A percentile compares a stretch with the other conserved stretches of the same genome.
Evolutionary conservation across 108 stramenopile species (phyloP).

Genomic region (Halocafeteria seosinensis): DNA sequence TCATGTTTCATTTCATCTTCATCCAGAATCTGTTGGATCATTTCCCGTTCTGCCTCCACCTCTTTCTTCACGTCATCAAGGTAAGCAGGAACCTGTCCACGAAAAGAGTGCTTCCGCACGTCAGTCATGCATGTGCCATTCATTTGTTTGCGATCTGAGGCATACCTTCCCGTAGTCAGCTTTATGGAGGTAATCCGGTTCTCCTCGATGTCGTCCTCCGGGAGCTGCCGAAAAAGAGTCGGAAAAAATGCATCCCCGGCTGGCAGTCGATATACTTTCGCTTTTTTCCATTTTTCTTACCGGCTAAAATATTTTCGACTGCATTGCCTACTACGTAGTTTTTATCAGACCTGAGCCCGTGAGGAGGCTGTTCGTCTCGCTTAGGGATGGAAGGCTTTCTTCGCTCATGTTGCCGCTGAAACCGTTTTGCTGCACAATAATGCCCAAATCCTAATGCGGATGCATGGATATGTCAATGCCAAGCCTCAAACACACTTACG

Average conservation of each 20-base stretch:
- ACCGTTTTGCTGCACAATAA: not conserved
- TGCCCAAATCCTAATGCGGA: not conserved
- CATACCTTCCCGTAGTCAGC: conserved; percentile 61
- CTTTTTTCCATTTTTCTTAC: too few relatives aligned
- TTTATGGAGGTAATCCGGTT: conserved; percentile 38
- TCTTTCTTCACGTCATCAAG: conserved; percentile 46
- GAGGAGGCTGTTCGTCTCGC: conserved; percentile 29
- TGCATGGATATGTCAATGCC: not conserved
- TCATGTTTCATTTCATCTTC: conserved; percentile 33
- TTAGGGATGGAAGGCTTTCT: conserved; percentile 36
- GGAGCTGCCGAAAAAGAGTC: too few relatives aligned
- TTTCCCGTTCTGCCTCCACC: conserved; percentile 45
- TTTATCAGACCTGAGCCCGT: conserved; percentile 37
- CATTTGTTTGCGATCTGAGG: too few relatives aligned
- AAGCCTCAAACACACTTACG: not conserved
- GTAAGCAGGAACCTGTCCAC: conserved; percentile 63
- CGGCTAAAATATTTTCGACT: conserved; percentile 46
- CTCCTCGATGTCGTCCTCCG: too few relatives aligned
- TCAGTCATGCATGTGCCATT: too few relatives aligned
- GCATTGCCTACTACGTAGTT: conserved; percentile 56
- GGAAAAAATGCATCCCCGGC: too few relatives aligned
- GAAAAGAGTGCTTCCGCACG: too few relatives aligned
- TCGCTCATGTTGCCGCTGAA: not conserved
- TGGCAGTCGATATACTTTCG: too few relatives aligned
- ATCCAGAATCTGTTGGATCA: conserved; percentile 46